Conservation (phyloP, 1,284 basidiomycete species). For the Trichosporon asahii region DNA sequence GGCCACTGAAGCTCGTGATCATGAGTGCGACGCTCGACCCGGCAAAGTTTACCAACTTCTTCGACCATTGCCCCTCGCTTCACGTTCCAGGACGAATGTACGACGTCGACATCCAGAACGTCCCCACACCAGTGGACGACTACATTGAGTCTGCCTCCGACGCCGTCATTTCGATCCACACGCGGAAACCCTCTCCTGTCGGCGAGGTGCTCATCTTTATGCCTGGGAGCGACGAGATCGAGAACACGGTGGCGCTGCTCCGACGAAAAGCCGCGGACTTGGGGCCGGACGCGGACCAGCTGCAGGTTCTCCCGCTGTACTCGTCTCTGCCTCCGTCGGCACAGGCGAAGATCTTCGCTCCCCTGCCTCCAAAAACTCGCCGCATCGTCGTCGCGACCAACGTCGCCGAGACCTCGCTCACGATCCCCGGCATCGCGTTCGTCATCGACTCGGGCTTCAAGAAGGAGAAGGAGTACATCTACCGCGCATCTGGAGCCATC, state of each 20-base stretch:
- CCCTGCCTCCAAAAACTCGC: conserved; percentile 66
- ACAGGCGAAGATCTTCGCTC: conserved; percentile 73
- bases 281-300: conserved; percentile 60
- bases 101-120: conserved; percentile 78
- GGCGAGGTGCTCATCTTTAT: conserved; percentile 94
- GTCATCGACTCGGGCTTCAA: conserved; percentile 93
- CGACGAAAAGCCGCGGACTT: conserved; percentile 63
- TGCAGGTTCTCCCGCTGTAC: conserved; percentile 74
- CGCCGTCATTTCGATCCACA: conserved; percentile 87
- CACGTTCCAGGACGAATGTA: conserved; percentile 92
- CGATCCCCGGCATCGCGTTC: conserved; percentile 91
- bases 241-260: conserved; percentile 73
- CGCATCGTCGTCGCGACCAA: conserved; percentile 93
- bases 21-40: conserved; percentile 98
- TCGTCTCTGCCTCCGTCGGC: conserved; percentile 74
- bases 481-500: conserved; percentile 72
- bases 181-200: conserved; percentile 60
- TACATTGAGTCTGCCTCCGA: conserved; percentile 85
- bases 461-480: conserved; percentile 87
- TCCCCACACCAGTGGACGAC: conserved; percentile 69
- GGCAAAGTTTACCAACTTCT: conserved; percentile 86
- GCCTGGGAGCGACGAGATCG: conserved; percentile 95
- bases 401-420: conserved; percentile 97
- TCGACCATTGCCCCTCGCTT: conserved; percentile 73
- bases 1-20: conserved; percentile 76